Percentiles rank a stretch among this genome's conserved stretches.
Evolutionary conservation across 768 basidiomycete genomes (phyloP).

Genomic region (Kwoniella mangroviensis): DNA sequence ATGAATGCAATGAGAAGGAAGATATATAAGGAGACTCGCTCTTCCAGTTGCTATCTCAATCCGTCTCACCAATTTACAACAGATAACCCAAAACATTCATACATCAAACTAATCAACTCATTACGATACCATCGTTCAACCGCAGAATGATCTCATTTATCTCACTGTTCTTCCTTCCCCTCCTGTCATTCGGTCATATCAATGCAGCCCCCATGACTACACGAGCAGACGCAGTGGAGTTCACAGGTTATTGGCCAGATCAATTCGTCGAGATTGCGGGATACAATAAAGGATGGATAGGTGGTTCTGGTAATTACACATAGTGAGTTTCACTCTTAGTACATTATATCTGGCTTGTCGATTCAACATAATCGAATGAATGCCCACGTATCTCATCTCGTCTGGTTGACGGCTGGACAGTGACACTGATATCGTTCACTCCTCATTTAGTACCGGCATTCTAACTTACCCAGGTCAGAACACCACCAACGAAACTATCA

Average conservation of each 20-base stretch:
- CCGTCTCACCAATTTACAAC: neutral
- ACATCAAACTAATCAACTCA: neutral
- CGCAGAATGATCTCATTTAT: neutral
- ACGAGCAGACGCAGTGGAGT: neutral
- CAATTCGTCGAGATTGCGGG: conserved; percentile 9
- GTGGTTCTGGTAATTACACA: conserved; percentile 11
- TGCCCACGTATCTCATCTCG: neutral
- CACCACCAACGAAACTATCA: conserved; percentile 6
- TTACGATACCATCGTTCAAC: neutral
- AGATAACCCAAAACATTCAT: neutral
- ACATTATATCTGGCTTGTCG: too few relatives aligned
- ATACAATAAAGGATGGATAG: conserved; percentile 7
- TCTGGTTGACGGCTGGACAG: neutral
- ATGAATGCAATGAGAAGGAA: neutral
- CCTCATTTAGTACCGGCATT: conserved; percentile 1
- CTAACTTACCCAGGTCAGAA: conserved; percentile 7
- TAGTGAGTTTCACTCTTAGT: neutral
- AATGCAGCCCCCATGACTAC: neutral
- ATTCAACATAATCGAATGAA: too few relatives aligned
- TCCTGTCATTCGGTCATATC: neutral
- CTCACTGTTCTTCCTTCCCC: neutral
- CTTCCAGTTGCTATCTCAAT: neutral
- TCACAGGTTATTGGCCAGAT: conserved; percentile 11
- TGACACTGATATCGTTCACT: neutral
- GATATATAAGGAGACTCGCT: neutral